These are phyloP conservation scores for Paecilomyces sp. DNA, from an alignment of 2,329 filamentous ascomycete species.

Conservation along the genomic window DNA sequence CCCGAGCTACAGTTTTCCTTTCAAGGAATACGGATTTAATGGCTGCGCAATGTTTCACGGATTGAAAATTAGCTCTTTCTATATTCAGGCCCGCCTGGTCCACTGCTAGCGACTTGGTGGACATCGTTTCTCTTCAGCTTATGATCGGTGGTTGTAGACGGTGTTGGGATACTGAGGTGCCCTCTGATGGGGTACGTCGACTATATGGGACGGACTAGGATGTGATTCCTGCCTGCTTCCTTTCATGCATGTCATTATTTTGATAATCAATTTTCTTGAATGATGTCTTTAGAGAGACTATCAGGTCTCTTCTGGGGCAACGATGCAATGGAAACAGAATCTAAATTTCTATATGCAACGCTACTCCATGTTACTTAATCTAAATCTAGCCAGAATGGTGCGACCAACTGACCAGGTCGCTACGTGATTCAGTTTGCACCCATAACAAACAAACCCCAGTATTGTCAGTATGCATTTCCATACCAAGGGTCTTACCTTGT, in stretches of 20 bases:
- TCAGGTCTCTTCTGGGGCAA: neutral
- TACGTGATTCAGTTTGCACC: neutral
- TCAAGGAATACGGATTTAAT: neutral
- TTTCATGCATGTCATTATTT: neutral
- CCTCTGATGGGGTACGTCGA: neutral
- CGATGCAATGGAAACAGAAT: neutral
- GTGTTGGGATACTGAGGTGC: neutral
- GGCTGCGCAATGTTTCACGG: neutral
- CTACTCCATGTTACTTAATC: neutral
- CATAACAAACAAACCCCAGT: neutral
- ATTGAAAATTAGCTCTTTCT: neutral
- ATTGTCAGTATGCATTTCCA: neutral
- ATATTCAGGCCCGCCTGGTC: neutral
- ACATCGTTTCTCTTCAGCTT: neutral
- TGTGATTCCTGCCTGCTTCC: neutral
- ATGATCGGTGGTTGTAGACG: neutral
- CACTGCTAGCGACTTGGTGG: neutral
- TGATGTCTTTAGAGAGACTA: neutral
- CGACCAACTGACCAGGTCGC: neutral
- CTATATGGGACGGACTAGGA: neutral
- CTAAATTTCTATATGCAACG: neutral
- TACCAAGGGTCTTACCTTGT: neutral
- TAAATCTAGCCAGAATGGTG: neutral
- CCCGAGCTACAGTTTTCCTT: slow-evolving; percentile 9
- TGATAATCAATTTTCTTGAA: neutral